Conservation (phyloP, 2,329 filamentous ascomycete species). For the Pseudogymnoascus sp. region DNA sequence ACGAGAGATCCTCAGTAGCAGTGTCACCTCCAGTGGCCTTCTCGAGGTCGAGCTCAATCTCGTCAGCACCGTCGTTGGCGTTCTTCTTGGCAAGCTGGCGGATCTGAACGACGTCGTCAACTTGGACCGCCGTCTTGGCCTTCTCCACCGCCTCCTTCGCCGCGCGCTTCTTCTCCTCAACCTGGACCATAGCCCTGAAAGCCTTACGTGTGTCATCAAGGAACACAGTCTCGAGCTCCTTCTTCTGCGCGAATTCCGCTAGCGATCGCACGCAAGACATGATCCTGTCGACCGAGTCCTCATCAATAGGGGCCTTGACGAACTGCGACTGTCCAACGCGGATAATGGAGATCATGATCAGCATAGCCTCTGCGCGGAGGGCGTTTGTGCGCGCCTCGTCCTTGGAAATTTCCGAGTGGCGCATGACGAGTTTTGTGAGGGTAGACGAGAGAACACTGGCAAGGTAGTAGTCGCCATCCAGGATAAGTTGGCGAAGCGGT, state of each 20-base stretch:
- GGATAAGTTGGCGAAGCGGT: conserved; percentile 84
- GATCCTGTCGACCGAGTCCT: conserved; percentile 95
- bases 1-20: conserved; percentile 75
- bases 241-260: conserved; percentile 81
- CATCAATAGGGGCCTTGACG: conserved; percentile 92
- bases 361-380: conserved; percentile 91
- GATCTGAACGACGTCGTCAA: conserved; percentile 90
- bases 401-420: conserved; percentile 84
- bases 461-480: conserved; percentile 95
- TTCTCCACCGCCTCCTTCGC: conserved; percentile 88
- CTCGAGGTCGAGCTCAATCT: conserved; percentile 83
- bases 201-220: conserved; percentile 90
- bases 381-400: conserved; percentile 86
- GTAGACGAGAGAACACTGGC: conserved; percentile 93
- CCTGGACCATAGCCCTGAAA: conserved; percentile 93
- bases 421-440: conserved; percentile 95
- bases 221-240: conserved; percentile 87
- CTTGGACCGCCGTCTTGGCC: conserved; percentile 87
- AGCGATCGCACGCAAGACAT: conserved; percentile 95
- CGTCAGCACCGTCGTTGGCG: conserved; percentile 69
- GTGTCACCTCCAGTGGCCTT: conserved; percentile 89
- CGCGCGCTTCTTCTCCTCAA: conserved; percentile 95
- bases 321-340: conserved; percentile 98
- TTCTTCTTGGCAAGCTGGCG: conserved; percentile 92
- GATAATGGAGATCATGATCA: conserved; percentile 99